Conservation (phyloP, 768 basidiomycete genomes). For the Tricholomella constricta region DNA sequence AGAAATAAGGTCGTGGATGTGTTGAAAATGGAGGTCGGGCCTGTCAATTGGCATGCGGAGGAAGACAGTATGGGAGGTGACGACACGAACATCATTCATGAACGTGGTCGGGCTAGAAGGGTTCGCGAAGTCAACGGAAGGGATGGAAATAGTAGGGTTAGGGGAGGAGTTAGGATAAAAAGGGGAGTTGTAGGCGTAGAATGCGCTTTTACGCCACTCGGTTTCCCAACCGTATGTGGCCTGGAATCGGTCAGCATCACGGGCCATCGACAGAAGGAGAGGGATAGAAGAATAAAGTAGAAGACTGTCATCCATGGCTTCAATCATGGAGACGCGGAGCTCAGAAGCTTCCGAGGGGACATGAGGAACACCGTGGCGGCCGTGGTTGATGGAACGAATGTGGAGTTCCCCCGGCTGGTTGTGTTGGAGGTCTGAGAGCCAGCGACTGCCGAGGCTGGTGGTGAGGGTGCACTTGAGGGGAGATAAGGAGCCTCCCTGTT, state of each 20-base stretch:
- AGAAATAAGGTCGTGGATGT: too few species aligned
- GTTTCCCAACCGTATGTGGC: neutral
- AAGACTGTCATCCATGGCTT: neutral
- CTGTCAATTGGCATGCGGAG: too few species aligned
- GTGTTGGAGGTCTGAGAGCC: conserved; percentile 7
- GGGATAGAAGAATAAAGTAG: neutral
- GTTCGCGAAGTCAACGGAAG: neutral
- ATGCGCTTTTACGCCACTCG: neutral
- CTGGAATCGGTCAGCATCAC: neutral
- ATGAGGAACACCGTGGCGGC: too few species aligned
- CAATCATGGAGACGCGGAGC: too few species aligned
- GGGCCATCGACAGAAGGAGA: neutral
- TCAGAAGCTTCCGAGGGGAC: too few species aligned
- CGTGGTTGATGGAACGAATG: too few species aligned
- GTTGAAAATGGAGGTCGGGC: too few species aligned
- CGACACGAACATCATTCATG: too few species aligned
- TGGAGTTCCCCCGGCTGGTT: too few species aligned
- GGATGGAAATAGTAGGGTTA: too few species aligned
- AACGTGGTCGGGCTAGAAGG: too few species aligned
- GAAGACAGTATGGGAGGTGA: too few species aligned
- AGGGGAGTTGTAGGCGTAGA: neutral
- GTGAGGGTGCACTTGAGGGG: conserved; percentile 25
- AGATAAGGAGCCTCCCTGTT: conserved; percentile 25
- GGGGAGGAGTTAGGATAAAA: neutral
- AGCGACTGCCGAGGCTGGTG: conserved; percentile 17